A percentile compares a stretch with the other conserved stretches of the same genome.
These are phyloP conservation scores for Oryza meridionalis DNA, from an alignment of 176 grass and related monocot genomes.

Conservation along the genomic window DNA sequence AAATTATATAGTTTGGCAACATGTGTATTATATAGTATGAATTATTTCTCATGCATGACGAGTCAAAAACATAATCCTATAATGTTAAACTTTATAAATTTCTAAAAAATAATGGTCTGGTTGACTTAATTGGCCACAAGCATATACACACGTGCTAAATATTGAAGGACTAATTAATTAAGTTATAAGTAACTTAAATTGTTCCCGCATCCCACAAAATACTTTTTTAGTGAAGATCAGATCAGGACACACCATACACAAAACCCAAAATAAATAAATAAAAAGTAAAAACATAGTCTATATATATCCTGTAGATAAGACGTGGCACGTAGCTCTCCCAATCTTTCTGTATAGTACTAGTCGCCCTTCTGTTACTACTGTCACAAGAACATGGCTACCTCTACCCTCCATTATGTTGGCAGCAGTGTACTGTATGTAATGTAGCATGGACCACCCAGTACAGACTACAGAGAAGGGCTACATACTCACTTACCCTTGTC, in stretches of 20 bases:
- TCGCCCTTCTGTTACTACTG: conserved; percentile 37
- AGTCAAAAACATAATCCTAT: too few relatives aligned
- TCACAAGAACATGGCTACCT: conserved; percentile 66
- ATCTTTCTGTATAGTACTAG: background rate
- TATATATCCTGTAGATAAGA: background rate
- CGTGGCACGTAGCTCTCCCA: conserved; percentile 22
- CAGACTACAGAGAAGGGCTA: background rate
- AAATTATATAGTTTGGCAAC: too few relatives aligned
- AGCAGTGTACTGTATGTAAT: background rate
- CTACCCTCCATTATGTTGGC: conserved; percentile 17
- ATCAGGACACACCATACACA: background rate
- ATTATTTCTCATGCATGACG: too few relatives aligned
- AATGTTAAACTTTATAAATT: too few relatives aligned
- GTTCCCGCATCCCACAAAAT: too few relatives aligned
- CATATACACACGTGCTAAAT: background rate
- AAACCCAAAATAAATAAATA: background rate
- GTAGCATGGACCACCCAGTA: conserved; percentile 37
- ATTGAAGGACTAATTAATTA: background rate
- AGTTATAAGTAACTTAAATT: background rate
- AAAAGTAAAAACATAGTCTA: background rate
- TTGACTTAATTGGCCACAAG: background rate
- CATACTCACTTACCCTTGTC: conserved; percentile 34
- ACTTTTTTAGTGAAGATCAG: background rate
- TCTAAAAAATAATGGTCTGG: too few relatives aligned
- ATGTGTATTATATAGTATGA: too few relatives aligned